A percentile compares a stretch with the other conserved stretches of the same genome.
These are phyloP conservation scores for Malus fusca DNA, from an alignment of 306 rosid genomes.

Conservation along the genomic window DNA sequence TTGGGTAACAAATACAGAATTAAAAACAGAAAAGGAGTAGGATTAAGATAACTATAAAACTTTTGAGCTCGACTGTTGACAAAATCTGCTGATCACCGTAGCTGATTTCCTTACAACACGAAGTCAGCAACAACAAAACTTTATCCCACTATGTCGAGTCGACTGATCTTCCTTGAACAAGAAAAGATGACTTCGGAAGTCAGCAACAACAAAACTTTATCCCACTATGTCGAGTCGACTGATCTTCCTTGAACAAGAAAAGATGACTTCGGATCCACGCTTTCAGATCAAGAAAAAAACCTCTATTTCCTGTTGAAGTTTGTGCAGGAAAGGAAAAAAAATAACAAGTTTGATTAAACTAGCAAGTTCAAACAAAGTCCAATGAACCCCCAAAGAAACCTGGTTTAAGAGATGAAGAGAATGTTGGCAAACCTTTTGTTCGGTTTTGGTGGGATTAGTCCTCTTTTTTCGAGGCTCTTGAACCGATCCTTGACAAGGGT, in stretches of 20 bases:
- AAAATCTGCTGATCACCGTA: not conserved
- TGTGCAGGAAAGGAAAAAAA: not conserved
- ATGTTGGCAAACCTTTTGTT: slow-evolving; percentile 48
- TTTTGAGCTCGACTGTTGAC: not conserved
- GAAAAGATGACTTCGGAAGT: too few species aligned
- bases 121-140: too few species aligned
- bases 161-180: not conserved
- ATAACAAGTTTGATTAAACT: too few species aligned
- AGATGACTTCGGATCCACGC: not conserved
- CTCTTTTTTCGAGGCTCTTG: slow-evolving; percentile 86
- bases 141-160: too few species aligned
- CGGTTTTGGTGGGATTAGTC: slow-evolving; percentile 59
- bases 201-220: too few species aligned
- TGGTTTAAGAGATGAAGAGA: not conserved
- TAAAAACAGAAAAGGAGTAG: not conserved
- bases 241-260: not conserved
- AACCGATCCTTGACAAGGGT: slow-evolving; percentile 76
- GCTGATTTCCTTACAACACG: not conserved
- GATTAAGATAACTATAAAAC: not conserved
- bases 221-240: too few species aligned
- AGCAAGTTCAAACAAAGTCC: not conserved
- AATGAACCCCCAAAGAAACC: not conserved
- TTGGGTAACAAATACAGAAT: not conserved
- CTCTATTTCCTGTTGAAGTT: slow-evolving; percentile 24
- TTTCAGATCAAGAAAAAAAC: not conserved